Evolutionary conservation across 1,139 yeast genomes (phyloP), one percentile per base, ranked within the genome.

Genomic region (Debaryomycetaceae sp.): DNA sequence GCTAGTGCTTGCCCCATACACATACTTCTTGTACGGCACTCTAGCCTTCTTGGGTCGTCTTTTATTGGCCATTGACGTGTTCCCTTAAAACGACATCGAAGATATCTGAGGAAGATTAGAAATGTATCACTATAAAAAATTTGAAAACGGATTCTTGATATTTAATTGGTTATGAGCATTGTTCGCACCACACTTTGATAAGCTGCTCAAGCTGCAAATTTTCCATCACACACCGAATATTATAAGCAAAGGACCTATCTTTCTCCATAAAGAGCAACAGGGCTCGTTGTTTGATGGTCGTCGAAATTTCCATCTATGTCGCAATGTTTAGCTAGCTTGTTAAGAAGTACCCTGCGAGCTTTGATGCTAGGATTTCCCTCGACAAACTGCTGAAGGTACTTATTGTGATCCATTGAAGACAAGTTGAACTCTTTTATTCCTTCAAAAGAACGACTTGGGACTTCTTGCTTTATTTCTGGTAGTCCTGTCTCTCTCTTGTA

Each of bases 1-100:
- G 41, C 64, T 56, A 52, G 68, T 55, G 44, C 54, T 56, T 18
- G 52, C 58, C 31, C 84, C 82, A 48, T 87, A 88, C 13, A 83
- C 87, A 60, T 84, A 85, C 63, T 83, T 77, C 65, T 81, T 75
- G 63, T 86, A 88, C 33, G 92, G 86, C 52, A 84, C 81, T 59
- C 83, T 81, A 41, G 75, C 70, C 71, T 88, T 83, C 70, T 85
- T 85, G 13, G 96, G 89, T 60, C 96, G 74, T 56, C 91, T 66
- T 63, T 88, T 88, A 62, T 88, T 88, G 35, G 89, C 95, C 80
- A 88, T 88, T 45, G 57, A 69, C 70, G 41, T 37, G 35, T 16
- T 11, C 24, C 35, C 31, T 11, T 15, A 7, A 14, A 15, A 17
- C 29, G 35, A 35, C 30, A 37, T 17, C 13, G 14, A 30, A 28